These are phyloP conservation scores for Russula sp. DNA, from an alignment of 768 basidiomycete genomes.

Conservation along the genomic window DNA sequence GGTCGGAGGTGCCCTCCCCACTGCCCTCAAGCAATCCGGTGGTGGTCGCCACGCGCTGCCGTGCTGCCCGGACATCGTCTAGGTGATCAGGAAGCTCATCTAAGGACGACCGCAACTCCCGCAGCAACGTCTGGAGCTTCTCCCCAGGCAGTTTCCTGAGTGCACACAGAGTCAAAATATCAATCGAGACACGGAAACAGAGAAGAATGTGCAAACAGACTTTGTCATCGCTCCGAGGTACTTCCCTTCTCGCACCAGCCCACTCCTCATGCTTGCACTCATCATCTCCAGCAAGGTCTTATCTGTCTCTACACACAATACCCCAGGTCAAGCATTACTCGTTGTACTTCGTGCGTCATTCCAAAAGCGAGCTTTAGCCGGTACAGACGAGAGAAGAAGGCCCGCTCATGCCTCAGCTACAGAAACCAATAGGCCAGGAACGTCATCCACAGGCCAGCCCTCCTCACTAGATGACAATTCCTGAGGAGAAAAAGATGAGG, in stretches of 20 bases:
- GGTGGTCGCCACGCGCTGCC: neutral
- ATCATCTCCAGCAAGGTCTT: constrained; percentile 36
- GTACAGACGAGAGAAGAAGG: constrained; percentile 31
- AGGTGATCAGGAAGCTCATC: constrained; percentile 24
- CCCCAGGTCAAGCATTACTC: constrained; percentile 40
- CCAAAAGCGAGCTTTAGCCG: constrained; percentile 44
- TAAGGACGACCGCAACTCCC: constrained; percentile 38
- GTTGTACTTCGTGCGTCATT: constrained; percentile 40
- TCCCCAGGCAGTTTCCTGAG: constrained; percentile 38
- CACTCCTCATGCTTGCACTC: constrained; percentile 41
- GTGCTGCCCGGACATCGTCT: neutral
- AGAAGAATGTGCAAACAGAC: constrained; percentile 31
- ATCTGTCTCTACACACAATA: constrained; percentile 32
- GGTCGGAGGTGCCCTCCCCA: neutral
- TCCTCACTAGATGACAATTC: constrained; percentile 1
- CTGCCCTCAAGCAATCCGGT: neutral
- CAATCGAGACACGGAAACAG: too few relatives aligned
- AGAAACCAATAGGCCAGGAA: constrained; percentile 31
- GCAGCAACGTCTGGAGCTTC: constrained; percentile 36
- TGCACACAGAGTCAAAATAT: neutral
- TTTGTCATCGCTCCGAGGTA: constrained; percentile 43
- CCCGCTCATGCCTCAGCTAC: constrained; percentile 36
- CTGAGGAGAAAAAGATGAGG: constrained; percentile 22
- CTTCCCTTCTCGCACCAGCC: constrained; percentile 39
- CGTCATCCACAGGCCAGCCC: constrained; percentile 28